Percentiles rank a stretch among this genome's conserved stretches.
Evolutionary conservation across 2,329 filamentous ascomycete species (phyloP).

Genomic region (Sarocladium kiliense): DNA sequence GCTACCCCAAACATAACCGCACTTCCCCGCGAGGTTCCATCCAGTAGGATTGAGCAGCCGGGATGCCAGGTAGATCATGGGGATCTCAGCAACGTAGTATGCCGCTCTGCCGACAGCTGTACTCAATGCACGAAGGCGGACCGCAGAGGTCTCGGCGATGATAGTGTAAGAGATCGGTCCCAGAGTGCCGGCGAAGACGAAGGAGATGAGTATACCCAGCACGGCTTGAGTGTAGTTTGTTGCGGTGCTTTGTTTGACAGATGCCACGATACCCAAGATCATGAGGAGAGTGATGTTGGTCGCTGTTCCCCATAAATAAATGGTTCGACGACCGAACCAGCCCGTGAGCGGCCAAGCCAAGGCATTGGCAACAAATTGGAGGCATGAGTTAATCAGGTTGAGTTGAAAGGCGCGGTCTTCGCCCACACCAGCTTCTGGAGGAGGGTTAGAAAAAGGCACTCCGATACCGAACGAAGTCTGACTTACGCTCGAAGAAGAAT

Average conservation of each 20-base stretch:
- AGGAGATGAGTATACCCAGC: slow-evolving; percentile 32
- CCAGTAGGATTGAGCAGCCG: slow-evolving; percentile 33
- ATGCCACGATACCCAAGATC: slow-evolving; percentile 29
- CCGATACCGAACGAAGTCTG: neutral
- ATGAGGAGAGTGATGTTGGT: slow-evolving; percentile 29
- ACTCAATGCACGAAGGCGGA: slow-evolving; percentile 23
- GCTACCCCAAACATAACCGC: slow-evolving; percentile 41
- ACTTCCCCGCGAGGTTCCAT: slow-evolving; percentile 38
- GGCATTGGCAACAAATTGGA: slow-evolving; percentile 27
- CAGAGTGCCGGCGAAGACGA: slow-evolving; percentile 26
- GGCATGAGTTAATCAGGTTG: slow-evolving; percentile 21
- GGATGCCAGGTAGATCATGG: slow-evolving; percentile 34
- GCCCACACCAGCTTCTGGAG: slow-evolving; percentile 12
- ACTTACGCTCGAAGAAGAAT: slow-evolving; percentile 48
- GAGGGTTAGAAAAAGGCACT: neutral
- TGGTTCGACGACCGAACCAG: slow-evolving; percentile 33
- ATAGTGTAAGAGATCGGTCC: slow-evolving; percentile 33
- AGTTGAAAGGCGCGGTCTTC: slow-evolving; percentile 18
- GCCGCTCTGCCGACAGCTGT: slow-evolving; percentile 28
- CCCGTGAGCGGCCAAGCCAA: slow-evolving; percentile 28
- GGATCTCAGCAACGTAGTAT: slow-evolving; percentile 36
- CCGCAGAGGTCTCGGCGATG: slow-evolving; percentile 28
- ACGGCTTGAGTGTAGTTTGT: slow-evolving; percentile 33
- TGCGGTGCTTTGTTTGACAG: slow-evolving; percentile 22
- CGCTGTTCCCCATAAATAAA: slow-evolving; percentile 31